Evolutionary conservation across 148 eudicot genomes (phyloP).

Genomic region (Cornus suecica): DNA sequence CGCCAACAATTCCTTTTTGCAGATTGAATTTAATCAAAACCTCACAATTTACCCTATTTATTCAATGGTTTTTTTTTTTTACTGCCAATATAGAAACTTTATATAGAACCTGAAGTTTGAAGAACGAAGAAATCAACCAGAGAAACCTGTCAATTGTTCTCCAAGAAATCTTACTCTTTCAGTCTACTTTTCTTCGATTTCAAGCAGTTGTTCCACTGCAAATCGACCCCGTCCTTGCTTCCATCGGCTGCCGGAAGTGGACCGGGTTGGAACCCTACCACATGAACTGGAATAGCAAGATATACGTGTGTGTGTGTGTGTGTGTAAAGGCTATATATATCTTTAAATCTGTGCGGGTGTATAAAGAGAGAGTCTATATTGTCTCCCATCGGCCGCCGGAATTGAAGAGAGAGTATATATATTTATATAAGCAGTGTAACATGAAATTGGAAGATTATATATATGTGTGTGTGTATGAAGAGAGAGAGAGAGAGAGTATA

Average conservation of each 20-base stretch:
- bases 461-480: too few species aligned
- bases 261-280: slow-evolving; percentile 56
- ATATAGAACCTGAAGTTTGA: slow-evolving; percentile 50
- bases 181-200: slow-evolving; percentile 38
- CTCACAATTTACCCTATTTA: background rate
- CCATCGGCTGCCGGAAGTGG: slow-evolving; percentile 25
- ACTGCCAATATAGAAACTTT: background rate
- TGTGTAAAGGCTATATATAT: too few species aligned
- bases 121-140: slow-evolving; percentile 49
- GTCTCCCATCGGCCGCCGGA: too few species aligned
- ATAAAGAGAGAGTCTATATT: too few species aligned
- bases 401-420: too few species aligned
- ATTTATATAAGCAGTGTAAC: too few species aligned
- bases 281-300: slow-evolving; percentile 41
- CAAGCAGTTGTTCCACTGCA: slow-evolving; percentile 41
- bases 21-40: too few species aligned
- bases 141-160: slow-evolving; percentile 53
- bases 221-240: slow-evolving; percentile 33
- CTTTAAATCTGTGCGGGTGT: too few species aligned
- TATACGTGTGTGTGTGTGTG: too few species aligned
- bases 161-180: slow-evolving; percentile 58
- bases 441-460: too few species aligned
- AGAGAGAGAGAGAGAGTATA: slow-evolving; percentile 5
- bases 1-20: too few species aligned
- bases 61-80: too few species aligned